phyloP scores from a whole-genome alignment of 441 rosid species.

The Pelargonium exstipulatum region DNA sequence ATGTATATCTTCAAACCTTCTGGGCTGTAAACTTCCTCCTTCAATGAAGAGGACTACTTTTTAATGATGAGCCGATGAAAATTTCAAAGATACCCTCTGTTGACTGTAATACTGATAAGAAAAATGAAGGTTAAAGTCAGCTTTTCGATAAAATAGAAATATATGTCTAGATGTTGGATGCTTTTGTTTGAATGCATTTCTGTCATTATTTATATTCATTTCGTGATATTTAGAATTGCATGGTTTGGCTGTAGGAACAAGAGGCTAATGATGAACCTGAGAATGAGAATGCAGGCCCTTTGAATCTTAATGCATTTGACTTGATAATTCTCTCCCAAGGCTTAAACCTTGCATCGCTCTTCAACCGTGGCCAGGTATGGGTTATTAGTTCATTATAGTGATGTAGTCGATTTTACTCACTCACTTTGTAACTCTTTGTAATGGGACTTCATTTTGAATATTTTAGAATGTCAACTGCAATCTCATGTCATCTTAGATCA shows the following conservation, averaged over 20 bases:
- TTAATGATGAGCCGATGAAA: too few relatives aligned
- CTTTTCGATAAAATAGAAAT: too few relatives aligned
- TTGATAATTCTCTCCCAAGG: slow-evolving; percentile 87
- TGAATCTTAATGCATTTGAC: slow-evolving; percentile 90
- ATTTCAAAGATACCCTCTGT: too few relatives aligned
- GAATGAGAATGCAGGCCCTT: slow-evolving; percentile 59
- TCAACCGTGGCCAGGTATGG: slow-evolving; percentile 82
- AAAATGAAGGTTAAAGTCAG: too few relatives aligned
- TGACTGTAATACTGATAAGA: too few relatives aligned
- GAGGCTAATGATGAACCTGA: slow-evolving; percentile 41
- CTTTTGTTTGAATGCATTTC: slow-evolving; percentile 7
- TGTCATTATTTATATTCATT: slow-evolving; percentile 3
- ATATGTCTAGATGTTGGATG: too few relatives aligned
- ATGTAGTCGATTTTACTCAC: background rate
- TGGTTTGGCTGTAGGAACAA: slow-evolving; percentile 43
- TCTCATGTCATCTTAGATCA: too few relatives aligned
- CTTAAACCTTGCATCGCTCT: slow-evolving; percentile 79
- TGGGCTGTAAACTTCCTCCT: too few relatives aligned
- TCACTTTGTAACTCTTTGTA: too few relatives aligned
- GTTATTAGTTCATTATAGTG: background rate
- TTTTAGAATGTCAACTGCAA: too few relatives aligned
- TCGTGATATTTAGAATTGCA: slow-evolving; percentile 15
- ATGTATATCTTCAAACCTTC: too few relatives aligned
- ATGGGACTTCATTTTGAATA: background rate
- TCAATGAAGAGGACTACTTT: too few relatives aligned